phyloP scores from a whole-genome alignment of 108 stramenopile genomes.

The Cyclotella baltica region DNA sequence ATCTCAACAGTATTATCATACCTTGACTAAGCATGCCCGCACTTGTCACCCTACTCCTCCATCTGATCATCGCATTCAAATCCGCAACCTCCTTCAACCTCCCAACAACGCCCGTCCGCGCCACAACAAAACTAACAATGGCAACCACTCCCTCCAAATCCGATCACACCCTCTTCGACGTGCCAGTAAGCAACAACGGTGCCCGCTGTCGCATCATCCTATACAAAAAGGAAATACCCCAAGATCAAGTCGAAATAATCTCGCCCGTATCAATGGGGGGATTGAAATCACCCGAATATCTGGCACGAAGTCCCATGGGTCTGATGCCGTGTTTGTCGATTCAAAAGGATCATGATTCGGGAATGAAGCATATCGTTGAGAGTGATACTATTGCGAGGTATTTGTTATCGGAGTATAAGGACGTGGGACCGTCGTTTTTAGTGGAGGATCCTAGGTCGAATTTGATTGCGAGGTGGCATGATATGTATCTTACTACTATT shows the following conservation, averaged over 20 bases:
- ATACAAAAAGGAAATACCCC: constrained; percentile 79
- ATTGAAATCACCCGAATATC: constrained; percentile 82
- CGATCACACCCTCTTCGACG: constrained; percentile 80
- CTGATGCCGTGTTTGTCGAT: constrained; percentile 84
- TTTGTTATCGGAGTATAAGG: constrained; percentile 71
- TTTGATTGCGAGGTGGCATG: constrained; percentile 89
- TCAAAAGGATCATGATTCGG: constrained; percentile 22
- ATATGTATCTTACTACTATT: constrained; percentile 92
- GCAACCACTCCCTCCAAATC: constrained; percentile 20
- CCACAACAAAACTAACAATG: not conserved
- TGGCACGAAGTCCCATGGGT: constrained; percentile 86
- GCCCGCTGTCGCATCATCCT: constrained; percentile 87
- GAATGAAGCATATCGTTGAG: constrained; percentile 59
- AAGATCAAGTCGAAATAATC: constrained; percentile 68
- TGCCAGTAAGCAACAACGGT: constrained; percentile 95
- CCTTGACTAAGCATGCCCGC: too few species aligned
- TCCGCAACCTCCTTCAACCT: not conserved
- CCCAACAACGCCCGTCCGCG: too few species aligned
- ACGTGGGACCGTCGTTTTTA: constrained; percentile 81
- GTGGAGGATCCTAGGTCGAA: constrained; percentile 86
- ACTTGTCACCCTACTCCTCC: too few species aligned
- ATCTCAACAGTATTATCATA: too few species aligned
- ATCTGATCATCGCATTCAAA: too few species aligned
- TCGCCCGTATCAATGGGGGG: constrained; percentile 85
- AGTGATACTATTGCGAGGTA: constrained; percentile 92